Base-by-base conservation (phyloP, 2,329 filamentous ascomycete genomes). In the Penicillium sp. region DNA sequence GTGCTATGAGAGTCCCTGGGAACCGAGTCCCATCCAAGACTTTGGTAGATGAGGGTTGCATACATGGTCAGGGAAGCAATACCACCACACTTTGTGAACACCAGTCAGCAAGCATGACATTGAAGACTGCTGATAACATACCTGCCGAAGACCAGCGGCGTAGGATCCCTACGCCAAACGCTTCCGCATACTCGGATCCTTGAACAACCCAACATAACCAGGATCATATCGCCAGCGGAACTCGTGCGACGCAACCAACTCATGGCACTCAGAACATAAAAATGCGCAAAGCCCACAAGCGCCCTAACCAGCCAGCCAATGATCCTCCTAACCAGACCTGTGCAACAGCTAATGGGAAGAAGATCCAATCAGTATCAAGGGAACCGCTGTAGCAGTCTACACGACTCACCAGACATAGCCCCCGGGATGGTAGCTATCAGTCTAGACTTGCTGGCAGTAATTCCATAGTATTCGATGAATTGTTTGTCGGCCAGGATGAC, bases 401-500 rank as follows among this genome's bases (percentile, higher is more conserved):
- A 20, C 17, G 6, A 60, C 57, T 55, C 51, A 73, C 71, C 75
- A 17, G 76, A 78, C 37, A 75, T 72, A 1, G 77, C 77, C 77
- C 77, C 79, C 5, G 78, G 76, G 54, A 78, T 77, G 1, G 72
- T 76, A 12, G 77, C 76, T 53, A 80, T 72, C 8, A 78, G 64
- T 22, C 77, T 78, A n/a, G 69, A 70, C 38, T 65, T 69, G 22
- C 70, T 72, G 4, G 70, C 57, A 55, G 75, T 69, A 28, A 79
- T 73, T 35, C 69, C 60, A 67, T 79, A 79, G 61, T 79, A 79
- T 3, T 70, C 57, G 14, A 68, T 77, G 58, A 80, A 79, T 54
- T 79, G 76, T 20, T 76, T 66, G 57, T 79, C 78, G 4, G 77
- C 76, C 54, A 80, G 58, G 56, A 80, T 79, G 51, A 79, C 76